These are phyloP conservation scores for Ceratobasidium sp. DNA, from an alignment of 1,284 basidiomycete genomes.

Conservation along the genomic window DNA sequence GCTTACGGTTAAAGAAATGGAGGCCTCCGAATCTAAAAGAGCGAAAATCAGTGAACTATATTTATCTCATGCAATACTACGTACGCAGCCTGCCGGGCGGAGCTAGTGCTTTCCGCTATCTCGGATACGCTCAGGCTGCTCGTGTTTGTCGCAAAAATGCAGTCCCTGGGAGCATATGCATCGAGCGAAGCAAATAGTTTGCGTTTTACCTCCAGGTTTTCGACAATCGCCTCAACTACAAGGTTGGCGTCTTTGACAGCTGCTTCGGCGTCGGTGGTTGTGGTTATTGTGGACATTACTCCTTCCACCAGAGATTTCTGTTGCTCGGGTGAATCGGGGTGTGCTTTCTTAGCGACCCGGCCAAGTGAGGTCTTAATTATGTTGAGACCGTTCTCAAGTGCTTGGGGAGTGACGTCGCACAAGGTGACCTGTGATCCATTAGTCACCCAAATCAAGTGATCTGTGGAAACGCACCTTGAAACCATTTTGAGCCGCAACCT, in stretches of 20 bases:
- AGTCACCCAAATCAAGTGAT: not conserved
- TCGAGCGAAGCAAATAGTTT: constrained; percentile 65
- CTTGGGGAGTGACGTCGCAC: constrained; percentile 56
- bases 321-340: constrained; percentile 58
- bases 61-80: constrained; percentile 37
- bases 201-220: constrained; percentile 64
- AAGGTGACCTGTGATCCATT: constrained; percentile 53
- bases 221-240: constrained; percentile 68
- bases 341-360: constrained; percentile 62
- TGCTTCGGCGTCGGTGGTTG: constrained; percentile 61
- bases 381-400: constrained; percentile 59
- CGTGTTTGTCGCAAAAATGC: constrained; percentile 68
- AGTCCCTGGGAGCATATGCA: constrained; percentile 57
- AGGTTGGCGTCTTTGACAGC: constrained; percentile 62
- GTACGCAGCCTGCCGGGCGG: constrained; percentile 56
- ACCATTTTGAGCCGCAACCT: constrained; percentile 60
- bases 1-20: constrained; percentile 63
- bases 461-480: constrained; percentile 54
- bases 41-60: not conserved
- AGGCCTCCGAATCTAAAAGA: constrained; percentile 59
- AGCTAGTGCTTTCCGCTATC: constrained; percentile 58
- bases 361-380: constrained; percentile 65
- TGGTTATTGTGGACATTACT: constrained; percentile 60
- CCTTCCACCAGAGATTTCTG: constrained; percentile 55
- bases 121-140: constrained; percentile 62